Conservation (phyloP, 78 protist genomes). For the Dictyostelium capitatum region DNA sequence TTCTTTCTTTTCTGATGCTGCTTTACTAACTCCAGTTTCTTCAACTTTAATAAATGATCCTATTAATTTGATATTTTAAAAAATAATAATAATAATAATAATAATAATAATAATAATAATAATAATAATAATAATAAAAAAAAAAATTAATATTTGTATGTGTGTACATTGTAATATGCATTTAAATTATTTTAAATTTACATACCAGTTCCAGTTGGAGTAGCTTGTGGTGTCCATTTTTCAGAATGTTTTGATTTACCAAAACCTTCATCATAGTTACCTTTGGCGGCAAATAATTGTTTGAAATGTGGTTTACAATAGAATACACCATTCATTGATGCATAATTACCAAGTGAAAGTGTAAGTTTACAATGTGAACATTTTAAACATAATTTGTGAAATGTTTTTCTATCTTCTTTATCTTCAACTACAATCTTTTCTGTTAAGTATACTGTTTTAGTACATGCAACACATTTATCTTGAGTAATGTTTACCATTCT, state of each 20-base stretch:
- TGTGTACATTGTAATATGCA: not conserved
- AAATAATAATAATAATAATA: not conserved
- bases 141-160: too few species aligned
- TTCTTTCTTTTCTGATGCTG: constrained; percentile 56
- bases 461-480: constrained; percentile 81
- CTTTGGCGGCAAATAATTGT: constrained; percentile 85
- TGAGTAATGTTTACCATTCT: constrained; percentile 49
- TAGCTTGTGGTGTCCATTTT: constrained; percentile 57
- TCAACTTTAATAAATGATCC: constrained; percentile 58
- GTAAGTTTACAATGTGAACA: constrained; percentile 85
- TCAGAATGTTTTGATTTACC: constrained; percentile 68
- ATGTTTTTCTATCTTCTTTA: constrained; percentile 77
- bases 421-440: constrained; percentile 83
- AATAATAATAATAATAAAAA: too few species aligned
- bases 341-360: constrained; percentile 80
- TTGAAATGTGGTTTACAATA: constrained; percentile 86
- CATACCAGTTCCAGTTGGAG: constrained; percentile 26
- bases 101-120: too few species aligned
- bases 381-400: constrained; percentile 87
- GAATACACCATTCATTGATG: constrained; percentile 82
- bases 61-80: too few species aligned
- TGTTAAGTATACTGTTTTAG: constrained; percentile 79
- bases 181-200: not conserved
- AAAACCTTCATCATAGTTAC: constrained; percentile 88
- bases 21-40: constrained; percentile 14